Evolutionary conservation across 371 early-diverging fungal species (phyloP).

Genomic region (Blakeslea trispora): DNA sequence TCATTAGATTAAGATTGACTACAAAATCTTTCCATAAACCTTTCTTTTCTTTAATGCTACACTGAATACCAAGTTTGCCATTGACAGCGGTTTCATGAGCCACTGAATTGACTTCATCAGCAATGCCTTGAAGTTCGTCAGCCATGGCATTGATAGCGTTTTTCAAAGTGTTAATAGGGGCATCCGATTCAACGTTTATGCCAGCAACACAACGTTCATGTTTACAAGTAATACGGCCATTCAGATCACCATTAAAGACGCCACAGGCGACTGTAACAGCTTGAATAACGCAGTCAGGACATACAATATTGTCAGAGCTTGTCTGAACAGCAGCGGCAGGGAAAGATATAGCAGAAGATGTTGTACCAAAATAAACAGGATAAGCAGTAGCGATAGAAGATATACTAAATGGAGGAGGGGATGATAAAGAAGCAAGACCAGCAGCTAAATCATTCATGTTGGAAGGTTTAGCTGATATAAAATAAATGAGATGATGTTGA

Average conservation of each 20-base stretch:
- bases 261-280: constrained; percentile 53
- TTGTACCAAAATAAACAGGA: constrained; percentile 34
- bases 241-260: constrained; percentile 51
- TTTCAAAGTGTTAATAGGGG: constrained; percentile 50
- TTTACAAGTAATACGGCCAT: constrained; percentile 46
- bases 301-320: constrained; percentile 41
- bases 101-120: constrained; percentile 61
- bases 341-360: constrained; percentile 31
- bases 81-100: constrained; percentile 67
- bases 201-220: constrained; percentile 39
- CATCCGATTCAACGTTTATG: constrained; percentile 30
- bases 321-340: constrained; percentile 32
- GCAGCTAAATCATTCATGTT: constrained; percentile 15
- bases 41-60: constrained; percentile 52
- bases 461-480: constrained; percentile 8
- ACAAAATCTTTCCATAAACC: constrained; percentile 78
- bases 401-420: constrained; percentile 35
- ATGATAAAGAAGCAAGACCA: constrained; percentile 17
- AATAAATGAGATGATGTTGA: background rate
- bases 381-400: constrained; percentile 36
- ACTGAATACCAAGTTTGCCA: constrained; percentile 67
- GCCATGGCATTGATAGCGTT: constrained; percentile 71
- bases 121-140: constrained; percentile 54
- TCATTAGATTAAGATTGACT: constrained; percentile 68
- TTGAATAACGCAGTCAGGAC: constrained; percentile 48